Base-by-base conservation (phyloP, 331 rosid genomes). In the Pyracantha coccinea region DNA sequence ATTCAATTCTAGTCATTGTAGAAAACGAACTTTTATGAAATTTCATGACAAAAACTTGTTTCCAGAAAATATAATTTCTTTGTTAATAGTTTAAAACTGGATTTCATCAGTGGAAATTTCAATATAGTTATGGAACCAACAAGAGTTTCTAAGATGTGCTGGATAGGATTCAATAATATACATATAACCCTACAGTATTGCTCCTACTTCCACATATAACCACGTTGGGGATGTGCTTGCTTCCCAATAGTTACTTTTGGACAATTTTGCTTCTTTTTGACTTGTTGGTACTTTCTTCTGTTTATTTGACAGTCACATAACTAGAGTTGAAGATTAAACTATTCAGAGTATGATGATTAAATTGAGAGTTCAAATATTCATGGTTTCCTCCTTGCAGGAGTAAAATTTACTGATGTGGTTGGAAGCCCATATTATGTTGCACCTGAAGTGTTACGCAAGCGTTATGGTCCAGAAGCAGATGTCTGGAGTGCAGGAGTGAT, bases 401-500 rank as follows among this genome's bases (percentile, higher is more conserved):
- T 90, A 83, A 82, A 77, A 74, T 95, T 95, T 77, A 50, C 14
- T 45, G 99, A 95, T 80, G 99, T 95, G 77, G 97, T 95, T 71
- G 99, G 99, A 58, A 95, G 97, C 74, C 99, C 99, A 23, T 92
- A 95, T 75, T 95, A 95, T 83, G 99, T 95, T 50, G 99, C 99
- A 27, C 99, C 97, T 8, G 97, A 95, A 86, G 97, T 95, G 75
- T 76, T 95, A 79, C 85, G 89, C 38, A 95, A 95, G 79, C 87
- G 84, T n/a, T 95, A 95, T 76, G 97, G 99, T 72, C 97, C 88
- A 5, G 97, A 95, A 82, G 90, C 96, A 59, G 99, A 95, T 86
- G 99, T 95, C 62, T 95, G 99, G 99, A 95, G 99, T 83, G 97
- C 99, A 50, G 97, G 99, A 69, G 96, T 95, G 71, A 95, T 95